Evolutionary conservation across 257 asterid genomes (phyloP), one percentile per base, ranked within the genome.

Genomic region (Lycium ferocissimum): DNA sequence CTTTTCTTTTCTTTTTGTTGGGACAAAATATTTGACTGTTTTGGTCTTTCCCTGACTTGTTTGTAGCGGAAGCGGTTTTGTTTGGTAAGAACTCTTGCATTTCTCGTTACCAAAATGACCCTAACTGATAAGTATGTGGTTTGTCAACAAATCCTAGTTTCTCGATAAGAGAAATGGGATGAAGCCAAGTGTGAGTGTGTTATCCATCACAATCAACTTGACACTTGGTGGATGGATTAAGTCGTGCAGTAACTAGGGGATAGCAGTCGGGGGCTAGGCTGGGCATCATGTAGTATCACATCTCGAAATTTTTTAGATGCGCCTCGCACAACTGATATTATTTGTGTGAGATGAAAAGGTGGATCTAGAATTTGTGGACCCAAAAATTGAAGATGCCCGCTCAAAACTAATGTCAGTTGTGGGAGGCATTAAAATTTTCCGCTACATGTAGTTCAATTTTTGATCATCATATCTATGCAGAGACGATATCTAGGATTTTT

Each of bases 41-140:
- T 53, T 78, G 82, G 57, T 78, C 82, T 53, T 78, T 49, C 4
- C 2, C 45, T 2, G 1, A 78, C 82, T 53, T 26, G 62, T 78
- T 78, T 78, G 66, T 78, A 78, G 20, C 65, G 53, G 82, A 78
- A 53, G 65, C 2, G 12, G 12, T 53, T 76, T 76, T 7, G 22
- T 78, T 26, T 69, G 26, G 26, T 70, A 49, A 14, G 5, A 26
- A 33, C 82, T 53, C 33, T 33, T 78, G 2, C 45, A 53, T 53
- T 35, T 2, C 17, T 8, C 82, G 62, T 78, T 17, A 53, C 82
- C 49, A 78, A 53, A 78, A 53, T 78, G 26, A 26, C 4, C 65
- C 9, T 26, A 26, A 14, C 65, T 14, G 47, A 47, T 0, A 5
- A 14, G 9, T 14, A 49, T 40, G 14, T 12, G 43, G 81, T 20